Conservation (phyloP, 2,329 filamentous ascomycete genomes). For the Fusarium papillatum region DNA sequence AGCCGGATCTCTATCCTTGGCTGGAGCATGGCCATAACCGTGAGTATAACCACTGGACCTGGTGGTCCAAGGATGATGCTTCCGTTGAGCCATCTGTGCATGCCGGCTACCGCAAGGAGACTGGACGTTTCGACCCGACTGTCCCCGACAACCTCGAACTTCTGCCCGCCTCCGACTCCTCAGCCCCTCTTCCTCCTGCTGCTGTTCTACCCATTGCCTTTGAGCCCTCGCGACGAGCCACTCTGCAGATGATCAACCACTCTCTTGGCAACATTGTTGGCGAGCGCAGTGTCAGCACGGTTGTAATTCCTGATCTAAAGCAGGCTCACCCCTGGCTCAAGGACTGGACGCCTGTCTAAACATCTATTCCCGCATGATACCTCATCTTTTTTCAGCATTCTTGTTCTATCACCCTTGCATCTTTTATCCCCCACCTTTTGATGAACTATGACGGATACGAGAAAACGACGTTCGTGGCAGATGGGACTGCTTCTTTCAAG, state of each 20-base stretch:
- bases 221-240: conserved; percentile 39
- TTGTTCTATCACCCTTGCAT: conserved; percentile 6
- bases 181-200: conserved; percentile 29
- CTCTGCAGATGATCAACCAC: conserved; percentile 43
- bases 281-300: conserved; percentile 42
- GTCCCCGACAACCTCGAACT: conserved; percentile 39
- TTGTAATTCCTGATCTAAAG: conserved; percentile 35
- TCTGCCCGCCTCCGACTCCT: conserved; percentile 18
- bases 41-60: conserved; percentile 42
- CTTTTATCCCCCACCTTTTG: background rate
- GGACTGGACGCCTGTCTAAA: conserved; percentile 38
- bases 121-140: conserved; percentile 12
- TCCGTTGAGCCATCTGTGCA: conserved; percentile 22
- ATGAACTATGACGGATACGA: conserved; percentile 32
- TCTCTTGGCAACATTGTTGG: conserved; percentile 43
- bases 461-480: conserved; percentile 14
- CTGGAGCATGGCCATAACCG: conserved; percentile 42
- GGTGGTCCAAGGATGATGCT: conserved; percentile 42
- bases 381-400: conserved; percentile 12
- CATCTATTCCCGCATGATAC: background rate
- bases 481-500: conserved; percentile 10
- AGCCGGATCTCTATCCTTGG: conserved; percentile 46
- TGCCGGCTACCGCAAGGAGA: conserved; percentile 39
- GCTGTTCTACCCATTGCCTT: conserved; percentile 18
- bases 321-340: conserved; percentile 42